A percentile compares a stretch with the other conserved stretches of the same genome.
Conservation (phyloP, 2,329 filamentous ascomycete genomes). For the Colletotrichum cuscutae region DNA sequence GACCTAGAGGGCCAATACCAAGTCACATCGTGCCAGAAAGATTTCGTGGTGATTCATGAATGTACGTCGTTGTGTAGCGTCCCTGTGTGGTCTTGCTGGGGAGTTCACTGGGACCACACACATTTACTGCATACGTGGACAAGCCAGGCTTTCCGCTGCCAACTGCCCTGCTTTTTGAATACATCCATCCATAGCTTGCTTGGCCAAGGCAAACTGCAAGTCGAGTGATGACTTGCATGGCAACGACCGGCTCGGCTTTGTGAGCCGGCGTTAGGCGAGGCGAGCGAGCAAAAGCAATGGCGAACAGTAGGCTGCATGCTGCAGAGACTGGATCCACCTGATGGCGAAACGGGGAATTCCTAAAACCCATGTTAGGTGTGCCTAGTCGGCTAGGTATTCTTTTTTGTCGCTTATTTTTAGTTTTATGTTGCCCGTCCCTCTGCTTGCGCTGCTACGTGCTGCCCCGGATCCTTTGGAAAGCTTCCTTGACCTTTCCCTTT, state of each 20-base stretch:
- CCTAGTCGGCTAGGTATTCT: background rate
- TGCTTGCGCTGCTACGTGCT: background rate
- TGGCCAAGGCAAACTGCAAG: background rate
- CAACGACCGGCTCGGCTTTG: conserved; percentile 13
- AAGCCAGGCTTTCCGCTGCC: background rate
- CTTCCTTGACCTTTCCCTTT: background rate
- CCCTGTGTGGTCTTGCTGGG: background rate
- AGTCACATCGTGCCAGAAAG: background rate
- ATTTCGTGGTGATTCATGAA: background rate
- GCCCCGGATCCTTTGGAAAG: background rate
- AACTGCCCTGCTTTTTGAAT: background rate
- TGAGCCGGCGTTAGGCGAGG: background rate
- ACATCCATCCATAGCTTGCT: background rate
- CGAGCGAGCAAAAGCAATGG: background rate
- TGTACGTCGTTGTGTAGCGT: background rate
- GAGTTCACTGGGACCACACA: background rate
- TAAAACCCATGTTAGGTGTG: background rate
- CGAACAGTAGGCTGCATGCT: background rate
- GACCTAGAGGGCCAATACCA: background rate
- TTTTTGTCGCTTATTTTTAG: background rate
- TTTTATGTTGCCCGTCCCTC: background rate
- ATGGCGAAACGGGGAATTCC: background rate
- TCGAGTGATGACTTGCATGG: conserved; percentile 13
- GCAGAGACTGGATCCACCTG: background rate
- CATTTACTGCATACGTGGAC: background rate